phyloP scores from a whole-genome alignment of 495 filamentous ascomycete species.

The Penicillium verhagenii region DNA sequence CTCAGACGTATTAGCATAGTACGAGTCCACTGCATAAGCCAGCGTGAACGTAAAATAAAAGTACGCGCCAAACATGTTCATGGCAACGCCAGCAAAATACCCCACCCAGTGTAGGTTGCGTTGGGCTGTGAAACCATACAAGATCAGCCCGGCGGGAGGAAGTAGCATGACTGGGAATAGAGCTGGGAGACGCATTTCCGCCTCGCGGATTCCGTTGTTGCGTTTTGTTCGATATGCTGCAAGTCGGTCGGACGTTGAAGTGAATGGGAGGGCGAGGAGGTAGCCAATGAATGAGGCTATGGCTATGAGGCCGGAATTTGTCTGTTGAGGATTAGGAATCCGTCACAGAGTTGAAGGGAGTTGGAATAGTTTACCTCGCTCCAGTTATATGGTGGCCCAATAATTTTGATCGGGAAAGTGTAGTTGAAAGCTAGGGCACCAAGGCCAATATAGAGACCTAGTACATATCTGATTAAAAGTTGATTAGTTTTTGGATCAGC shows the following conservation, averaged over 20 bases:
- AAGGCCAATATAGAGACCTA: conserved; percentile 57
- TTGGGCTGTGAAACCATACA: conserved; percentile 56
- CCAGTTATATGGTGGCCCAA: conserved; percentile 58
- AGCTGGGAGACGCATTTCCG: conserved; percentile 60
- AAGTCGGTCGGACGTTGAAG: conserved; percentile 53
- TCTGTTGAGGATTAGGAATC: conserved; percentile 23
- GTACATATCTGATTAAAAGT: no score
- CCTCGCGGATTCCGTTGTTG: conserved; percentile 57
- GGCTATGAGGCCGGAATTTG: conserved; percentile 56
- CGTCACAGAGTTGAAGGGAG: not conserved
- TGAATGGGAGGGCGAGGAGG: conserved; percentile 55
- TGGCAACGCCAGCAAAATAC: conserved; percentile 53
- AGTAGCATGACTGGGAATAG: conserved; percentile 54
- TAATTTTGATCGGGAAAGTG: conserved; percentile 58
- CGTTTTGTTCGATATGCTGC: conserved; percentile 54
- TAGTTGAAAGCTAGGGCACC: conserved; percentile 58
- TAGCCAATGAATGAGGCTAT: conserved; percentile 53
- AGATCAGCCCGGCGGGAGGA: conserved; percentile 52
- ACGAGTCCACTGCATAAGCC: conserved; percentile 59
- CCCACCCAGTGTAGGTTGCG: conserved; percentile 54
- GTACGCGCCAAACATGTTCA: conserved; percentile 52
- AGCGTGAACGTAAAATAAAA: conserved; percentile 63
- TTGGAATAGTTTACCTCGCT: conserved; percentile 18
- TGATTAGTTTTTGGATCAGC: no score
- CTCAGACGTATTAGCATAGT: conserved; percentile 56